These are phyloP conservation scores for Ogataea siamensis DNA, from an alignment of 805 yeast species.

Conservation along the genomic window DNA sequence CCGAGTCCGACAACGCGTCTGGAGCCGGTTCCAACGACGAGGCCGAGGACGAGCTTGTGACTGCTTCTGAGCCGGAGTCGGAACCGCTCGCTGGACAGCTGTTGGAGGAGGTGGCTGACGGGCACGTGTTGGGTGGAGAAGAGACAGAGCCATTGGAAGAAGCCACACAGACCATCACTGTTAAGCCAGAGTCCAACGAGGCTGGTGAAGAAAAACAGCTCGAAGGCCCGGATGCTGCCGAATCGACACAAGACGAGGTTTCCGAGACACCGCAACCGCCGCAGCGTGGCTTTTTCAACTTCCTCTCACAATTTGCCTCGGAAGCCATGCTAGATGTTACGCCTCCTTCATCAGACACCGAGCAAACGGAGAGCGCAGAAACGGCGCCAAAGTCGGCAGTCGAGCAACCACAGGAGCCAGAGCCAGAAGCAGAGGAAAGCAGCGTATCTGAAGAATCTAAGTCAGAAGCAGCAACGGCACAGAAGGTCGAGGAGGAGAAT, in stretches of 20 bases:
- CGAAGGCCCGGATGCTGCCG: neutral
- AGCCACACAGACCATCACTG: too few relatives aligned
- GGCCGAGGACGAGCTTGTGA: too few relatives aligned
- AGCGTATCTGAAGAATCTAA: neutral
- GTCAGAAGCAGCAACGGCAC: neutral
- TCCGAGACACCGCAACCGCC: neutral
- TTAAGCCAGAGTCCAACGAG: too few relatives aligned
- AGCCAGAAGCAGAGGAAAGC: neutral
- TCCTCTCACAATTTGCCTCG: neutral
- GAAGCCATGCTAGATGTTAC: neutral
- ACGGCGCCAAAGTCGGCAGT: too few relatives aligned
- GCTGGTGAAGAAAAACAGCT: neutral
- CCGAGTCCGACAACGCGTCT: conserved; percentile 1
- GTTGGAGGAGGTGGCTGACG: too few relatives aligned
- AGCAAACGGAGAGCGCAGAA: too few relatives aligned
- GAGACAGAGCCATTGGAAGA: too few relatives aligned
- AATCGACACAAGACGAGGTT: neutral
- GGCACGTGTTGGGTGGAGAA: too few relatives aligned
- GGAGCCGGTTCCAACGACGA: neutral
- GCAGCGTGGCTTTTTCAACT: neutral
- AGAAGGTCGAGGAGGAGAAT: neutral
- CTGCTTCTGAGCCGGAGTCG: too few relatives aligned
- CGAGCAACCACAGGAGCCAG: neutral
- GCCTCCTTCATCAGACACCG: neutral
- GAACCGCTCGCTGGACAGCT: too few relatives aligned